Conservation (phyloP, 179 eudicot species). For the Vitellaria paradoxa region DNA sequence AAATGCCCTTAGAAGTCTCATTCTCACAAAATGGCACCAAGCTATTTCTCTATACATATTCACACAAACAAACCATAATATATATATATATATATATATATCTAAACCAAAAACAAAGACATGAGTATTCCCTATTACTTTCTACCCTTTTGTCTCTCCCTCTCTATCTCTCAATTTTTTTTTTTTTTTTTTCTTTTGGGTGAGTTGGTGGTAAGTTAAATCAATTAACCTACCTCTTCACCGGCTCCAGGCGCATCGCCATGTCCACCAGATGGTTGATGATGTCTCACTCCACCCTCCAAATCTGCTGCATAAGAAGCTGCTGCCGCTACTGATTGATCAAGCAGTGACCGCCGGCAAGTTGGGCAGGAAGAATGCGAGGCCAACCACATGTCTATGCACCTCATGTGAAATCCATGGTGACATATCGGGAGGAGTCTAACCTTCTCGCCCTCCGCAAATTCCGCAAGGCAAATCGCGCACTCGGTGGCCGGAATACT, state of each 20-base stretch:
- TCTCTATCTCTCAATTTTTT: too few species aligned
- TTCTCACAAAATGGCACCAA: too few species aligned
- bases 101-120: too few species aligned
- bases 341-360: conserved; percentile 17
- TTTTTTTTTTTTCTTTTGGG: too few species aligned
- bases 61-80: too few species aligned
- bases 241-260: background rate
- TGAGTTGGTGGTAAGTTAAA: too few species aligned
- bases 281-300: background rate
- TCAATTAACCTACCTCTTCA: conserved; percentile 14
- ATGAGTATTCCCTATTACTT: too few species aligned
- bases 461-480: conserved; percentile 20
- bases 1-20: too few species aligned
- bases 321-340: background rate
- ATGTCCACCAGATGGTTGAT: background rate
- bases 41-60: too few species aligned
- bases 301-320: background rate
- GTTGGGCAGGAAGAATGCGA: conserved; percentile 16
- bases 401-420: conserved; percentile 21
- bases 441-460: conserved; percentile 12
- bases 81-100: too few species aligned
- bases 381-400: conserved; percentile 19
- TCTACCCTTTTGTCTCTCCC: too few species aligned
- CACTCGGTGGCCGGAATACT: conserved; percentile 17
- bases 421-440: conserved; percentile 16